phyloP scores from a whole-genome alignment of 352 stramenopile species.

The Pythium rhizo-oryzae region DNA sequence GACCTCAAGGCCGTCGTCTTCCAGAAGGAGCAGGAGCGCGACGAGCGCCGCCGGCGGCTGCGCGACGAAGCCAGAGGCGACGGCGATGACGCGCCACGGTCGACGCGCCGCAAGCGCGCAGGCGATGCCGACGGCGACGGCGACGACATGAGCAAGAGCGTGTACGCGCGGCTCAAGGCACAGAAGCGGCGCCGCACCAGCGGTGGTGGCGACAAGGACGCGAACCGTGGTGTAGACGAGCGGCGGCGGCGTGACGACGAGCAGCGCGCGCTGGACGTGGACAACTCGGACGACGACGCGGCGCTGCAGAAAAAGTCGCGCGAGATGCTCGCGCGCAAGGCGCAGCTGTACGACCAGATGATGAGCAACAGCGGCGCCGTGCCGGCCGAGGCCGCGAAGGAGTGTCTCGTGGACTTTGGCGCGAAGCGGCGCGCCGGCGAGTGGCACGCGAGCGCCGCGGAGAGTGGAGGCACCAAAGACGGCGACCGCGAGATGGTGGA shows the following conservation, averaged over 20 bases:
- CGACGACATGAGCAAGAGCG: constrained; percentile 14
- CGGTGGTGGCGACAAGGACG: constrained; percentile 16
- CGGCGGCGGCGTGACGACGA: constrained; percentile 56
- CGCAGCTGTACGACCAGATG: constrained; percentile 79
- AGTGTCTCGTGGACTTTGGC: constrained; percentile 76
- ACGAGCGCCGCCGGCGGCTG: constrained; percentile 52
- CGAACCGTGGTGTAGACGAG: constrained; percentile 66
- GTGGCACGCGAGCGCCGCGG: constrained; percentile 22
- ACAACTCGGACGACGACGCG: constrained; percentile 64
- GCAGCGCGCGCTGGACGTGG: constrained; percentile 39
- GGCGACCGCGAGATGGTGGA: constrained; percentile 27
- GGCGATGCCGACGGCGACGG: constrained; percentile 5
- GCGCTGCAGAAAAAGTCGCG: constrained; percentile 60
- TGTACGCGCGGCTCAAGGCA: constrained; percentile 56
- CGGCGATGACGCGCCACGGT: constrained; percentile 8
- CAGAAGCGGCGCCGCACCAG: constrained; percentile 30
- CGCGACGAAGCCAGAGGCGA: constrained; percentile 23
- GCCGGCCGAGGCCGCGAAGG: constrained; percentile 28
- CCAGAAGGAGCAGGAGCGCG: constrained; percentile 79
- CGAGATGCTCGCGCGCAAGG: constrained; percentile 68
- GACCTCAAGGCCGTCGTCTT: constrained; percentile 85
- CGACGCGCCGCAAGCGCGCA: constrained; percentile 13
- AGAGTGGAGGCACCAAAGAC: neutral
- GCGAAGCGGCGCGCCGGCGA: constrained; percentile 42
- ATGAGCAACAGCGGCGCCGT: constrained; percentile 31